Conservation (phyloP, 2,329 filamentous ascomycete genomes). For the Talaromyces verruculosus region DNA sequence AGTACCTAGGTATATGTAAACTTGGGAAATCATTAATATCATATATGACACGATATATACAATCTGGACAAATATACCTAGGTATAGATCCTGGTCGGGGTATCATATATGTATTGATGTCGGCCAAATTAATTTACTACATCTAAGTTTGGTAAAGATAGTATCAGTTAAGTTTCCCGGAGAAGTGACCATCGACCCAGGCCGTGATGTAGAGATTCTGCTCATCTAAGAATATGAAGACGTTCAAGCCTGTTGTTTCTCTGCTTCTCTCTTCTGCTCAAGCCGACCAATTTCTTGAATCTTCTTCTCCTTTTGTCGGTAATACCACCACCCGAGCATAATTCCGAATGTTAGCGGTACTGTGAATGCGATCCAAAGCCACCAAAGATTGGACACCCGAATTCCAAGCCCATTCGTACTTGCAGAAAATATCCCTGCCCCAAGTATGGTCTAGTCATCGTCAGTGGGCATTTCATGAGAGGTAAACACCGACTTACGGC, state of each 20-base stretch:
- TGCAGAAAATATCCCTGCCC: background rate
- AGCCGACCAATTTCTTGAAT: background rate
- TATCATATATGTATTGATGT: background rate
- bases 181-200: background rate
- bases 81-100: background rate
- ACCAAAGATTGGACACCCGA: slow-evolving; percentile 7
- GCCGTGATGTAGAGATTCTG: background rate
- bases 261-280: background rate
- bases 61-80: background rate
- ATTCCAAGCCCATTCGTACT: background rate
- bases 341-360: slow-evolving; percentile 4
- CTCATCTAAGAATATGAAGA: background rate
- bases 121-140: background rate
- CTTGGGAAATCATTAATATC: no score
- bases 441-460: background rate
- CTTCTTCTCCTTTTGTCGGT: background rate
- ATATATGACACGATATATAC: background rate
- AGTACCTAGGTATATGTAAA: no score
- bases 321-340: slow-evolving; percentile 7
- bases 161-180: background rate
- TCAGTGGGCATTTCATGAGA: background rate
- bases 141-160: background rate
- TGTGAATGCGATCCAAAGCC: slow-evolving; percentile 13
- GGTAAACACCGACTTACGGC: slow-evolving; percentile 19
- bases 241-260: background rate